Base-by-base conservation (phyloP, 1,284 basidiomycete genomes). In the Amylostereum chailletii region DNA sequence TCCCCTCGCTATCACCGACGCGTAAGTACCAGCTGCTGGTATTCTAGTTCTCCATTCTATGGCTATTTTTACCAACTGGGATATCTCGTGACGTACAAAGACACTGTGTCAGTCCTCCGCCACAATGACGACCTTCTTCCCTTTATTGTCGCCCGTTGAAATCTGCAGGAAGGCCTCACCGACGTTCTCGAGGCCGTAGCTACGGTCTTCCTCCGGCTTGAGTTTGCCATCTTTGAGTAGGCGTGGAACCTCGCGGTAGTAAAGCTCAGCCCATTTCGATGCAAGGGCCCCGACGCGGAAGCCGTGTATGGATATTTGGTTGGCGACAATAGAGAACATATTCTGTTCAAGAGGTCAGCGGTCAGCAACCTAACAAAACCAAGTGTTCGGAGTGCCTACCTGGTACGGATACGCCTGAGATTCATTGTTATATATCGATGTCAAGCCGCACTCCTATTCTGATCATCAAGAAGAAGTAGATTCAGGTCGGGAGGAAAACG, bases 371-470 rank as follows among this genome's bases (percentile, higher is more conserved):
- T 8, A 7, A 32, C 8, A 11, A 27, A 9, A 26, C 10, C 30
- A n/a, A 8, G 19, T 27, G 34, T 10, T 1, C n/a, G 39, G 9
- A 37, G 29, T 4, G 31, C 57, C 9, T 11, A 62, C 64, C 55
- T 60, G 56, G 49, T 64, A 46, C 9, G 51, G 47, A 34, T 60
- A 47, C 4, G 52, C 48, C 34, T 56, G 44, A 30, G 48, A 5
- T 4, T 50, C 44, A 54, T 65, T 68, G 51, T 19, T 19, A 19
- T 69, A 64, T 6, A 48, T 51, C 2, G 62, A 60, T 6, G 66
- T 66, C 55, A 61, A 59, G 33, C 69, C 68, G 48, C 66, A 70
- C 53, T 63, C 59, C 64, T 66, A 19, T 19, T 19, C 19, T 19
- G 19, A 19, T 19, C 19, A 19, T 19, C 19, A 19, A 45, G 27